Evolutionary conservation across 495 filamentous ascomycete species (phyloP).

Genomic region (Astrothelium subdiscretum): DNA sequence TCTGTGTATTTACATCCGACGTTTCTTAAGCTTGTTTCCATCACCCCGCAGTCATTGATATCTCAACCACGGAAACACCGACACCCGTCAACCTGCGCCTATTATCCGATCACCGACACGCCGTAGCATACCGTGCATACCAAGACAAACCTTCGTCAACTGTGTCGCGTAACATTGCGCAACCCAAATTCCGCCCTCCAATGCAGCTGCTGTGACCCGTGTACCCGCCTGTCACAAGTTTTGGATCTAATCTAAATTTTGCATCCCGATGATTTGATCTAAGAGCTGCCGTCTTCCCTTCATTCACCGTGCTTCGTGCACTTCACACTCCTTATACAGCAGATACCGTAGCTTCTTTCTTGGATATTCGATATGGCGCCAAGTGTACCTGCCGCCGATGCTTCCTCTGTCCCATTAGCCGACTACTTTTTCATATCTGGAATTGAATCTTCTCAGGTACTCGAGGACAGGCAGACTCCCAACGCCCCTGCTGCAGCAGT

Average conservation of each 20-base stretch:
- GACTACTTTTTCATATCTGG: conserved; percentile 99
- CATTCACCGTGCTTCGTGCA: neutral
- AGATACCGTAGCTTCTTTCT: neutral
- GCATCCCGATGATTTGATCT: neutral
- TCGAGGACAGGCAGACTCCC: conserved; percentile 39
- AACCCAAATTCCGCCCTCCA: neutral
- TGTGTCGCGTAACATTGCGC: neutral
- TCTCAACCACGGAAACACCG: neutral
- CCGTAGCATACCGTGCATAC: neutral
- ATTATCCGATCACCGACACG: neutral
- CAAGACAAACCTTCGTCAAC: neutral
- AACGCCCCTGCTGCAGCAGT: conserved; percentile 36
- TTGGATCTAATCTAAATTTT: neutral
- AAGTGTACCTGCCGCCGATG: conserved; percentile 16
- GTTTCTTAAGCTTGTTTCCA: too few species aligned
- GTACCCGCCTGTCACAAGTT: neutral
- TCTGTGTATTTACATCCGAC: neutral
- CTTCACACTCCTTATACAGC: neutral
- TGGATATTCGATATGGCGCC: conserved; percentile 19
- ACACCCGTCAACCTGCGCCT: neutral
- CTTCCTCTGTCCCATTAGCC: conserved; percentile 68
- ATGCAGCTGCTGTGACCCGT: neutral
- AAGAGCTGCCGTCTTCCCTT: neutral
- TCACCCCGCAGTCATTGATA: neutral
- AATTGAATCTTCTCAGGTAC: conserved; percentile 55